phyloP scores from a whole-genome alignment of 192 early-diverging fungal genomes.

The Phycomyces blakesleeanus region DNA sequence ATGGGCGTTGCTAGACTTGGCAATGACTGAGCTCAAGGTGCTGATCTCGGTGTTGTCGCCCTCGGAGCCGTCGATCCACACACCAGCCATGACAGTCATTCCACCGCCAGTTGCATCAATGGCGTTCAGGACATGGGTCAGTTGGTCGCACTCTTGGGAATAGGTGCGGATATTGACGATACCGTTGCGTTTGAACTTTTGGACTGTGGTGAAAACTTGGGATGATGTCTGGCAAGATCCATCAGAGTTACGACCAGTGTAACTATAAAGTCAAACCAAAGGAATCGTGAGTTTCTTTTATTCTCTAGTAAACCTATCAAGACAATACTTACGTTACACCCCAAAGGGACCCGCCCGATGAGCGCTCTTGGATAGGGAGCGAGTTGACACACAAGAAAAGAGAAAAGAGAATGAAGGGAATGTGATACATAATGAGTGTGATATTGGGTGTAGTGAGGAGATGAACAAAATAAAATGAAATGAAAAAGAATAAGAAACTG shows the following conservation, averaged over 20 bases:
- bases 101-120: constrained; percentile 14
- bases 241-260: constrained; percentile 19
- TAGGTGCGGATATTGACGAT: constrained; percentile 33
- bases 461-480: too few species aligned
- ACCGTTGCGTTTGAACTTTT: constrained; percentile 18
- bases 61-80: constrained; percentile 26
- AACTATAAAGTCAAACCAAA: too few species aligned
- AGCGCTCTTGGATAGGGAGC: too few species aligned
- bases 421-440: too few species aligned
- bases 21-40: constrained; percentile 1
- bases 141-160: constrained; percentile 33
- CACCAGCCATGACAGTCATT: constrained; percentile 30
- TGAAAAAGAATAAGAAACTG: too few species aligned
- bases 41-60: constrained; percentile 20
- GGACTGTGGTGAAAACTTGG: constrained; percentile 1
- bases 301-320: too few species aligned
- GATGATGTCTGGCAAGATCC: constrained; percentile 15
- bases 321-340: too few species aligned
- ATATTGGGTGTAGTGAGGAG: too few species aligned
- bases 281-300: constrained; percentile 4
- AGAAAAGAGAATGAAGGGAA: too few species aligned
- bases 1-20: background rate
- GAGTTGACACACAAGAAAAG: too few species aligned
- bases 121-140: constrained; percentile 19
- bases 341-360: too few species aligned